These are phyloP conservation scores for Trametes pubescens DNA, from an alignment of 1,284 basidiomycete genomes.

Conservation along the genomic window DNA sequence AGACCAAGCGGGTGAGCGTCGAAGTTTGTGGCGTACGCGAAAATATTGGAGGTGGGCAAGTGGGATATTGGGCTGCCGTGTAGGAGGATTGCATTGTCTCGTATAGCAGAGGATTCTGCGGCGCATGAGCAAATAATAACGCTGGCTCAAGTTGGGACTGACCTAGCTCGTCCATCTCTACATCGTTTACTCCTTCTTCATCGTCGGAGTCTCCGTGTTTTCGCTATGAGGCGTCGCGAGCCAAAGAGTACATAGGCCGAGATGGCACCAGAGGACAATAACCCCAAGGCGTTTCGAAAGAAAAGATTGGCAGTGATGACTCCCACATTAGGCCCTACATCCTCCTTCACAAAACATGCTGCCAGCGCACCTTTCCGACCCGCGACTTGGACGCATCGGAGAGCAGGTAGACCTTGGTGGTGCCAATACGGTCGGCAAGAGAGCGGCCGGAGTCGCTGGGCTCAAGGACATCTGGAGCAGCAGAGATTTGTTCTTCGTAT, in stretches of 20 bases:
- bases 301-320: slow-evolving; percentile 39
- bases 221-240: slow-evolving; percentile 51
- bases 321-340: slow-evolving; percentile 56
- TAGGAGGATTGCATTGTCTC: slow-evolving; percentile 75
- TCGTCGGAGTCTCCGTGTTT: slow-evolving; percentile 54
- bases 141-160: neutral
- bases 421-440: slow-evolving; percentile 72
- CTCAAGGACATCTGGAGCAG: slow-evolving; percentile 47
- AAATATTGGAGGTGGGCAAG: slow-evolving; percentile 73
- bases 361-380: slow-evolving; percentile 75
- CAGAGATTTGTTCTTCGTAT: slow-evolving; percentile 50
- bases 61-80: slow-evolving; percentile 73
- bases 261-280: neutral
- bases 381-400: slow-evolving; percentile 63
- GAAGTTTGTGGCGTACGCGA: slow-evolving; percentile 80
- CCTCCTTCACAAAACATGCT: slow-evolving; percentile 44
- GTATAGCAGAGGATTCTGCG: slow-evolving; percentile 46
- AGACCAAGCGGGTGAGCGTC: slow-evolving; percentile 71
- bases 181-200: slow-evolving; percentile 45
- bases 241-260: neutral
- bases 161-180: slow-evolving; percentile 50
- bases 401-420: slow-evolving; percentile 72
- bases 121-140: slow-evolving; percentile 46
- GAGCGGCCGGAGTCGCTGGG: slow-evolving; percentile 33
- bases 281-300: slow-evolving; percentile 8